Conservation (phyloP, 2,329 filamentous ascomycete genomes). For the Neofusicoccum parvum region DNA sequence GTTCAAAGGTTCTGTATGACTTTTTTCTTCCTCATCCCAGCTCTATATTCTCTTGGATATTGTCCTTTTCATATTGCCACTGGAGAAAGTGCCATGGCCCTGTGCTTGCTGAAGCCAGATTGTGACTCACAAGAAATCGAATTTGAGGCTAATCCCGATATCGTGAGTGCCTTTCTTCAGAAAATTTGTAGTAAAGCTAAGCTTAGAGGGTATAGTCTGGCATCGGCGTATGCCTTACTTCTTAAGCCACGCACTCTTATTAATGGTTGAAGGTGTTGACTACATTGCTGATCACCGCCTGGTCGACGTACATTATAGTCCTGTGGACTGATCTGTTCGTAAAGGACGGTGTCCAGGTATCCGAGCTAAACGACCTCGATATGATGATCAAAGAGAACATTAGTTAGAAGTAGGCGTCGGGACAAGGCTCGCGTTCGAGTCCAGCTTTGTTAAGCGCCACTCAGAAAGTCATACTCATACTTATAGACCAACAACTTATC, state of each 20-base stretch:
- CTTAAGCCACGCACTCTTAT: neutral
- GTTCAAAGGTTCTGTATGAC: too few species aligned
- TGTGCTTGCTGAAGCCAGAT: too few species aligned
- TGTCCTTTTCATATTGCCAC: too few species aligned
- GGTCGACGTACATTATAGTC: neutral
- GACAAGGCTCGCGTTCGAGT: neutral
- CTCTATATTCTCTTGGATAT: too few species aligned
- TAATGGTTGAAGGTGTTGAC: neutral
- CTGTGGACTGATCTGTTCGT: neutral
- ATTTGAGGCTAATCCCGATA: neutral
- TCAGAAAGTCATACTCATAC: neutral
- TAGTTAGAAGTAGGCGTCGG: neutral
- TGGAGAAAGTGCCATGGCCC: too few species aligned
- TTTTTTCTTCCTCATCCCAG: too few species aligned
- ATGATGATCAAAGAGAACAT: neutral
- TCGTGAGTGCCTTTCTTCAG: neutral
- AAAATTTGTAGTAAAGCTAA: neutral
- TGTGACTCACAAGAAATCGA: neutral
- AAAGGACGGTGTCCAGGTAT: neutral
- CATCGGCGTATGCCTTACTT: neutral
- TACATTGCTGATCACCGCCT: neutral
- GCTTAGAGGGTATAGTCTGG: neutral
- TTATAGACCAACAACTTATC: slow-evolving; percentile 12
- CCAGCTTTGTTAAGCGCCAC: neutral
- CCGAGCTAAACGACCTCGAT: neutral